Evolutionary conservation across 768 basidiomycete genomes (phyloP).

Genomic region (Russula abietina): DNA sequence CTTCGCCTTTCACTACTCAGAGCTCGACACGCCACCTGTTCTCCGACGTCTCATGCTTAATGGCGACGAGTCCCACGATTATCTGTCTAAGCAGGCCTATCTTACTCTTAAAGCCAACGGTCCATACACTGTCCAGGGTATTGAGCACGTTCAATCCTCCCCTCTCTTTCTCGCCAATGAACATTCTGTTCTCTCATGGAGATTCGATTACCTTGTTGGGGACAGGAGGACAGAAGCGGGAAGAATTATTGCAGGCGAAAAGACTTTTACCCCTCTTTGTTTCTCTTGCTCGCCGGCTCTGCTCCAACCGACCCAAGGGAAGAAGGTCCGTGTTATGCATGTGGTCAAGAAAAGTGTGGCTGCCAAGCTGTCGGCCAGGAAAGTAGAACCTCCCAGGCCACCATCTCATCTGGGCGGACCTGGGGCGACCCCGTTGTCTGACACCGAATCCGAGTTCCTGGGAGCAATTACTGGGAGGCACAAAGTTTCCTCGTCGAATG

Average conservation of each 20-base stretch:
- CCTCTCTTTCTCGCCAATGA: constrained; percentile 21
- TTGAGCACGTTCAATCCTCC: constrained; percentile 39
- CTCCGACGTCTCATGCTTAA: constrained; percentile 63
- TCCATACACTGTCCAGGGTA: constrained; percentile 67
- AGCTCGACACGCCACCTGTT: constrained; percentile 60
- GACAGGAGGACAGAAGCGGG: constrained; percentile 48
- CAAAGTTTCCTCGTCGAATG: neutral
- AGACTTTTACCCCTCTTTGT: constrained; percentile 61
- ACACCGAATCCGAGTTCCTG: neutral
- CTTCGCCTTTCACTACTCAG: constrained; percentile 67
- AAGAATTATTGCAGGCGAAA: constrained; percentile 54
- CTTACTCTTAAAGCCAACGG: constrained; percentile 65
- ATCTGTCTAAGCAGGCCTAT: constrained; percentile 68
- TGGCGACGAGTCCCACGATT: constrained; percentile 64
- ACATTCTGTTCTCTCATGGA: constrained; percentile 53
- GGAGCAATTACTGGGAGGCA: neutral
- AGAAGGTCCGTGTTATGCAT: constrained; percentile 62
- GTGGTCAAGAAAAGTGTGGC: constrained; percentile 64
- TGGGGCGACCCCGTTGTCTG: neutral
- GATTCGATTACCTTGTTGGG: constrained; percentile 72
- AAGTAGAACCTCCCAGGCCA: constrained; percentile 42
- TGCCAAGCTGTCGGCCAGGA: constrained; percentile 59
- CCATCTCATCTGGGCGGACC: neutral
- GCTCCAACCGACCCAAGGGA: constrained; percentile 56
- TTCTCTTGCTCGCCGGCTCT: constrained; percentile 71